Base-by-base conservation (phyloP, 2,329 filamentous ascomycete species). In the Phyllosticta ampelicida region DNA sequence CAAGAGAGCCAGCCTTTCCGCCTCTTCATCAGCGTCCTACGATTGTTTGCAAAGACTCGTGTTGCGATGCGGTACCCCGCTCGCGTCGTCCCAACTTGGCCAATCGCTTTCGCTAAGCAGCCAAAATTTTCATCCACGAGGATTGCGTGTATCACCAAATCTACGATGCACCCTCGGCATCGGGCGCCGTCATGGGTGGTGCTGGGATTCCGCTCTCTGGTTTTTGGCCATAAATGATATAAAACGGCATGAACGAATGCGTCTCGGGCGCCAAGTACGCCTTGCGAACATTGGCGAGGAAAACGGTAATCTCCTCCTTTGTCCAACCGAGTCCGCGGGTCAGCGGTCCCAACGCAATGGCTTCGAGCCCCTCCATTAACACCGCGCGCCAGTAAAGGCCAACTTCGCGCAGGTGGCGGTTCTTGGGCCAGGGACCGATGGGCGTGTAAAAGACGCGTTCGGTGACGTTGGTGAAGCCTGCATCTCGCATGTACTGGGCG, bases 191-290 rank as follows among this genome's bases (percentile, higher is more conserved):
- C 36, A 44, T n/a, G 36, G 36, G 36, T 44, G 36, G 36, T 16
- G 36, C 36, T 44, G 36, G 36, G 16, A 44, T 44, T n/a, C 36
- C 36, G 36, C 36, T 44, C 52, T 58, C 56, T 18, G 80, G 78
- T 65, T 77, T 81, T 66, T 82, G 80, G 16, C 75, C 80, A 62
- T 79, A 81, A 11, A 81, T 71, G 55, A 82, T 73, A 64, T 80
- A 75, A 62, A 81, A 71, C 9, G 79, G 79, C 80, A 83, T 82
- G 61, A 80, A 81, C 75, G 71, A 63, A 77, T 73, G 62, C 8
- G 75, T 78, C 51, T 76, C 28, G 11, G 58, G 60, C 3, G 61
- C 58, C 19, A 60, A 11, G 48, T 61, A 61, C 3, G 60, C 58
- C 52, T 62, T 61, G 16, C 61, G 26, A 44, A 59, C 56, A 11